A percentile compares a stretch with the other conserved stretches of the same genome.
phyloP scores from a whole-genome alignment of 2,329 filamentous ascomycete species.

The Fusarium irregulare region DNA sequence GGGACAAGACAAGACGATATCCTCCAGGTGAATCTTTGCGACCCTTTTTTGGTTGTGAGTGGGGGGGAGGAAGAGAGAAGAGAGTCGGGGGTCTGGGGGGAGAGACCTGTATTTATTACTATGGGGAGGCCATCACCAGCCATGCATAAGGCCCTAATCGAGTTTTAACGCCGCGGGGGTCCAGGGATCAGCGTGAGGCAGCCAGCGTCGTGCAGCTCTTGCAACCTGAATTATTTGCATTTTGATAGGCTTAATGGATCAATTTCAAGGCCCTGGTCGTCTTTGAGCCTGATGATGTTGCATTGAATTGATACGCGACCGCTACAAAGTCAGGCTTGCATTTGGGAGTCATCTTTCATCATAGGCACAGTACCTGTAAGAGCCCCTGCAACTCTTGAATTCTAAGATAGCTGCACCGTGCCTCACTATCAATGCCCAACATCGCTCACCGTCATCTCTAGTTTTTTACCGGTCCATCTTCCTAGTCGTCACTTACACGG shows the following conservation, averaged over 20 bases:
- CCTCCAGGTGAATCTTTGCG: conserved; percentile 66
- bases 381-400: conserved; percentile 5
- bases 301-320: conserved; percentile 15
- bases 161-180: conserved; percentile 28
- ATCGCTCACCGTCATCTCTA: conserved; percentile 24
- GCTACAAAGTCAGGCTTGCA: conserved; percentile 10
- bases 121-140: conserved; percentile 19
- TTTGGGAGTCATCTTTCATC: background rate
- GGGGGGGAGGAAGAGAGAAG: conserved; percentile 59
- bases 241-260: conserved; percentile 11
- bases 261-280: conserved; percentile 11
- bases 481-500: conserved; percentile 20
- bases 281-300: conserved; percentile 10
- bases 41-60: conserved; percentile 67
- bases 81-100: conserved; percentile 36
- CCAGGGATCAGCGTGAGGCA: conserved; percentile 22
- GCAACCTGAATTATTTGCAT: background rate
- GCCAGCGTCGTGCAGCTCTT: conserved; percentile 18
- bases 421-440: conserved; percentile 32
- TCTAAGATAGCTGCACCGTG: conserved; percentile 2
- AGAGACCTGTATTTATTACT: conserved; percentile 42
- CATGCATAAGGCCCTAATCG: conserved; percentile 20
- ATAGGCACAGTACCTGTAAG: background rate
- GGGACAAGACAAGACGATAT: conserved; percentile 61
- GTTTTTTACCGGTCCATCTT: conserved; percentile 14